Evolutionary conservation across 1,284 basidiomycete species (phyloP), one percentile per base, ranked within the genome.

Genomic region (Papiliotrema flavescens): DNA sequence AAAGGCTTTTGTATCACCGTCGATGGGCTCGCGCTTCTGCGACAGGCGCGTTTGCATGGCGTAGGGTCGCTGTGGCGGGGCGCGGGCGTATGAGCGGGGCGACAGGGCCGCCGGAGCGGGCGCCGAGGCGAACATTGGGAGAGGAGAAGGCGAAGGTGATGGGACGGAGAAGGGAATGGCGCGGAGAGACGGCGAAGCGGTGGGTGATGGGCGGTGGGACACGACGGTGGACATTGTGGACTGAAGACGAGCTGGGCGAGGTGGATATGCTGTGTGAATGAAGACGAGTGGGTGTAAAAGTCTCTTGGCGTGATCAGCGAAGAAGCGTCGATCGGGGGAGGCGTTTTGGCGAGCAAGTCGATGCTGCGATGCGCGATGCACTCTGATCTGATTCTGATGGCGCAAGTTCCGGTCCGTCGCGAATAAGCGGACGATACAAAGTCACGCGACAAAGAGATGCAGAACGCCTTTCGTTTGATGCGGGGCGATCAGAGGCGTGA

Each of bases 1-100:
- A 44, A 57, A 61, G 13, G 32, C 39, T 40, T 54, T 58, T 3
- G 54, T 57, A 35, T 59, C 51, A 15, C 56, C 57, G 22, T 46
- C 53, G 23, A 45, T 26, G 17, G 54, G 36, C 19, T 37, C 22
- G 13, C 37, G 24, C 4, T 44, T 47, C 24, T 41, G 11, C 22
- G 5, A 11, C 4, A 9, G 15, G 28, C 56, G 37, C 15, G 53
- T 13, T 2, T 34, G 48, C 1, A 60, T 20, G 14, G 57, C 43
- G 24, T 60, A 60, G 3, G 58, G 58, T 37, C 58, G 17, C 17
- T 17, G 36, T 3, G 47, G 39, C 3, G 60, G 53, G 2, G 56
- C 50, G 19, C 53, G 41, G 20, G 53, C 53, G 48, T 43, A 61
- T 8, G 60, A 61, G 26, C 56, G 43, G 13, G 56, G 41, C 13